Base-by-base conservation (phyloP, 345 rosid species). In the Balakata baccata region DNA sequence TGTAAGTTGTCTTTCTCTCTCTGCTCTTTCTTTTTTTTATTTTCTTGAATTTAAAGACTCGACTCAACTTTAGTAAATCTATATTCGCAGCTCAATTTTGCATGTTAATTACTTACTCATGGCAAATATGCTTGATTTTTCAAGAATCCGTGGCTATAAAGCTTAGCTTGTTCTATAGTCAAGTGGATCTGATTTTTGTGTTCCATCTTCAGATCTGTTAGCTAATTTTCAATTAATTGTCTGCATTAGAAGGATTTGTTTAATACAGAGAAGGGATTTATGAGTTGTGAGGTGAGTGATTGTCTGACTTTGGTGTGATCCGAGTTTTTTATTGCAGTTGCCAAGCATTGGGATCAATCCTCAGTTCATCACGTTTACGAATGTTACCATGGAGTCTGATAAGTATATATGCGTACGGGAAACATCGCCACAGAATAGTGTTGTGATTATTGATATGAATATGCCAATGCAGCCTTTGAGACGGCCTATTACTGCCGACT, bases 331-430 rank as follows among this genome's bases (percentile, higher is more conserved):
- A 66, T 66, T 56, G 80, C 85, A 92, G 97, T 88, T 90, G 76
- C 88, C 94, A 11, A 84, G 88, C 85, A 58, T 86, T 64, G 97
- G 97, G 69, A 93, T 93, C 76, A 86, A 83, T 78, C 92, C 85
- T 56, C 90, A 90, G 71, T 93, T 90, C 76, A 89, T 93, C 54
- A 88, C 87, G 50, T 90, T 92, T 72, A 89, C 96, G 14, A 84
- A 90, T 70, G 92, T 93, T 50, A 93, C 97, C 0, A 90, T 87
- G 93, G 98, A 90, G 68, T 90, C 98, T 5, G 94, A 93, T 58
- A 93, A 89, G 86, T 92, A 87, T 41, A 93, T 93, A 34, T 93
- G 94, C 70, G 97, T 93, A 47, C 83, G 93, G 75, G 97, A 93
- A 81, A 93, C 97, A 20, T 76, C 97, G 23, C 93, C 93, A 0